A percentile compares a stretch with the other conserved stretches of the same genome.
Conservation (phyloP, 2,329 filamentous ascomycete genomes). For the Westerdykella aurantiaca region DNA sequence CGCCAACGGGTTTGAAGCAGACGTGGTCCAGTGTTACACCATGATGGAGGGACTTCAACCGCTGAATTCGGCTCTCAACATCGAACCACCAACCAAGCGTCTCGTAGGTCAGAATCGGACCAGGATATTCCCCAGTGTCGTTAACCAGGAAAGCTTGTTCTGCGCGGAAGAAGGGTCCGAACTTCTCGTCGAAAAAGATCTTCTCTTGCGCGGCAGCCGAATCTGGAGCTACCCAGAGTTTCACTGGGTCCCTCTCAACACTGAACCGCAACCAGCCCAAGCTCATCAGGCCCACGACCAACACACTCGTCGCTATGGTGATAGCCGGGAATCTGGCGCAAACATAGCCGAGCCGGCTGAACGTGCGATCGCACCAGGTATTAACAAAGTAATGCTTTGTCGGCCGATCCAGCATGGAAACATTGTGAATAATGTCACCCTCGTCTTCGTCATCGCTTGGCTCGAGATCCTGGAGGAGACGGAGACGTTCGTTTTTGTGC, state of each 20-base stretch:
- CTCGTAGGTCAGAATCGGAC: slow-evolving; percentile 80
- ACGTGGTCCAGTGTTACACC: slow-evolving; percentile 72
- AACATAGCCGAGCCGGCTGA: slow-evolving; percentile 70
- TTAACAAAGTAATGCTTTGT: slow-evolving; percentile 79
- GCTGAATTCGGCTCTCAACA: slow-evolving; percentile 70
- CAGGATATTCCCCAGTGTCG: slow-evolving; percentile 62
- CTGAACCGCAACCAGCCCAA: slow-evolving; percentile 83
- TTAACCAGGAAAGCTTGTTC: slow-evolving; percentile 94
- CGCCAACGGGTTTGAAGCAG: slow-evolving; percentile 87
- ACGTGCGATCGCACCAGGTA: slow-evolving; percentile 70
- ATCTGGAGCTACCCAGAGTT: slow-evolving; percentile 92
- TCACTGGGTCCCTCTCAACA: slow-evolving; percentile 85
- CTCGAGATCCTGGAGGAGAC: slow-evolving; percentile 75
- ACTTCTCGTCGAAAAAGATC: slow-evolving; percentile 84
- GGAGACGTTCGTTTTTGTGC: slow-evolving; percentile 73
- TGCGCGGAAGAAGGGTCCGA: slow-evolving; percentile 91
- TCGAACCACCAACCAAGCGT: slow-evolving; percentile 91
- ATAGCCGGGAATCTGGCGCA: slow-evolving; percentile 80
- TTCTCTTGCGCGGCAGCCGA: slow-evolving; percentile 91
- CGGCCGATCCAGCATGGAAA: slow-evolving; percentile 71
- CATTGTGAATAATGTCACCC: slow-evolving; percentile 71
- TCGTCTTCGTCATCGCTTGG: slow-evolving; percentile 93
- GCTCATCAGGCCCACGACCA: slow-evolving; percentile 72
- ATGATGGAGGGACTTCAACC: slow-evolving; percentile 63
- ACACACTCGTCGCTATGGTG: slow-evolving; percentile 70